Evolutionary conservation across 257 asterid genomes (phyloP).

Genomic region (Solanum clarkiae): DNA sequence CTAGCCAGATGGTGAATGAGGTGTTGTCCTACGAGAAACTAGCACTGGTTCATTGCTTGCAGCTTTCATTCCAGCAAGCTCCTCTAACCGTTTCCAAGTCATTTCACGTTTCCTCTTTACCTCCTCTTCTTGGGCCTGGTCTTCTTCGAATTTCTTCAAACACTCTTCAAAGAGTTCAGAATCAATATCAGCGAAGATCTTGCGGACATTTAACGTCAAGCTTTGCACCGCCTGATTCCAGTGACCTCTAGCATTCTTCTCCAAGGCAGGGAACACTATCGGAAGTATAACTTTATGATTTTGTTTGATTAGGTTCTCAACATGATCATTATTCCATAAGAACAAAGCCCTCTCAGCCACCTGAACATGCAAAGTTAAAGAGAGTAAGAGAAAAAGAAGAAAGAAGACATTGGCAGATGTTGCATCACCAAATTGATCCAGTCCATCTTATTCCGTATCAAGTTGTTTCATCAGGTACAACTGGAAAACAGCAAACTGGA

Average conservation of each 20-base stretch:
- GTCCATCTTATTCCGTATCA: not conserved
- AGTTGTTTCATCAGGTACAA: not conserved
- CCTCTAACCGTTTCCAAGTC: slow-evolving; percentile 61
- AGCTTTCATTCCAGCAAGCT: slow-evolving; percentile 42
- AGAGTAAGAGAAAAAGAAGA: not conserved
- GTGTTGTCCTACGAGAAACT: slow-evolving; percentile 14
- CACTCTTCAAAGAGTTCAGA: slow-evolving; percentile 62
- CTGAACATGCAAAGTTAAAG: slow-evolving; percentile 16
- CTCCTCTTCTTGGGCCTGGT: slow-evolving; percentile 36
- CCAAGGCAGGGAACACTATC: slow-evolving; percentile 53
- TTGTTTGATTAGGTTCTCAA: slow-evolving; percentile 60
- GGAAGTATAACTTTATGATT: slow-evolving; percentile 59
- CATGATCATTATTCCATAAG: slow-evolving; percentile 66
- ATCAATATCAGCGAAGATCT: slow-evolving; percentile 54
- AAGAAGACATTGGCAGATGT: not conserved
- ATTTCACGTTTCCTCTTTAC: slow-evolving; percentile 40
- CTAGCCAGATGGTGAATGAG: slow-evolving; percentile 36
- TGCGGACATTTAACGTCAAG: slow-evolving; percentile 54
- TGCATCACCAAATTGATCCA: not conserved
- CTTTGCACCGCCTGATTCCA: slow-evolving; percentile 76
- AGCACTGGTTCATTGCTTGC: slow-evolving; percentile 28
- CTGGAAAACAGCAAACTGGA: not conserved
- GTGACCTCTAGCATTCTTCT: slow-evolving; percentile 54
- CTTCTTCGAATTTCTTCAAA: slow-evolving; percentile 41
- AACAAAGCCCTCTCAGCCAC: slow-evolving; percentile 82